Evolutionary conservation across 257 asterid species (phyloP), one percentile per base, ranked within the genome.

Genomic region (Marsdenia floribunda): DNA sequence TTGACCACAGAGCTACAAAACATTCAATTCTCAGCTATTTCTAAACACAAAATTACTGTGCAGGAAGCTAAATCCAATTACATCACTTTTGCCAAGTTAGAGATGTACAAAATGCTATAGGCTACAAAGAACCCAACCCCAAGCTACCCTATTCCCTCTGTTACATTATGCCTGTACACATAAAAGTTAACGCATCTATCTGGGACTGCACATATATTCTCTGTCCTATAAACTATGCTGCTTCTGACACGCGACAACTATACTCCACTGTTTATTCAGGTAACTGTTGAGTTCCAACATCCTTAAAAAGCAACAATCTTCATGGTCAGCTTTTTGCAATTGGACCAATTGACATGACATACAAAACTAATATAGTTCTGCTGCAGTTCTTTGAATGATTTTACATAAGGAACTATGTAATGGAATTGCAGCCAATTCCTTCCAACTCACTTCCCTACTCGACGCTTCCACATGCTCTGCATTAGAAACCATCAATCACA

Each of bases 381-480:
- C 61, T 68, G 76, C 83, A 59, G 35, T 59, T 72, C 76, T 68
- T 69, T 60, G 53, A 74, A 71, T 78, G 55, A 59, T 49, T 29
- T 29, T 16, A 49, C 55, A 26, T 58, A 3, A 40, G 57, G 16
- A 70, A 71, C 40, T 65, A 70, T 33, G 46, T 63, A 73, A 67
- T 14, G 67, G 58, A 18, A 59, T 7, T 71, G 63, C 73, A 46
- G 58, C 80, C 77, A 54, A 72, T 64, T 78, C 52, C 59, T 58
- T 76, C 44, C 47, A 68, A 74, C 79, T 46, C 84, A 84, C 84
- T 86, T 92, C 70, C 88, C 96, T 18, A 83, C 88, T 40, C 97
- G 93, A 65, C 73, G 86, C 83, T 79, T 89, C 99, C 99, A 94
- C 76, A 76, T 77, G 82, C 88, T 82, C 99, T 94, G 96, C 90